Evolutionary conservation across 345 rosid species (phyloP), one percentile per base, ranked within the genome.

Genomic region (Theobroma cacao): DNA sequence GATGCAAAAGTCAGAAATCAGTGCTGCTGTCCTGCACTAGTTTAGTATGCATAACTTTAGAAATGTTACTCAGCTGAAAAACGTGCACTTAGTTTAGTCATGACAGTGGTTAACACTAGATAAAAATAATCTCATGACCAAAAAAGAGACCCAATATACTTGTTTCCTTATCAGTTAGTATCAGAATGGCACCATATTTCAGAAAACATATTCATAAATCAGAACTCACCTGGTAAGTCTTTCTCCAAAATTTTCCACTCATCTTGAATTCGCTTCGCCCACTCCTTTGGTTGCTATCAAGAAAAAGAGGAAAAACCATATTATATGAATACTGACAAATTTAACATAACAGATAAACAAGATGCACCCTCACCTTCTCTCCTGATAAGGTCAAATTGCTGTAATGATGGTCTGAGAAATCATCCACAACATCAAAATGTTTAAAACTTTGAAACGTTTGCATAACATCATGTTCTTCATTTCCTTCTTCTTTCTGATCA

Each of bases 231-330:
- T 40, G 92, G 92, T 73, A 88, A 80, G 72, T 81, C 84, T 47
- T 79, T 84, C 75, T 88, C 89, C 69, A 89, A 78, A 79, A 81
- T 89, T 53, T 76, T 85, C 91, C 91, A 89, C 77, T 89, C 92
- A 2, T 83, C 87, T 56, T 83, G 88, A 43, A 89, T 87, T 84
- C 78, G 68, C 78, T 82, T 89, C 5, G 83, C 86, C 92, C 91
- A 89, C 75, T 78, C 78, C 72, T 80, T 85, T 6, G 84, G 71
- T 14, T 78, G 88, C 91, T 86, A 52, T 74, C 28, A 69, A 60
- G 13, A 22, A 55, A 45, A 22, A 76, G 53, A 48, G 20, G 22
- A 47, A 45, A 30, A 20, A 38, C n/a, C 12, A 62, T 45, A 65
- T 76, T 59, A 34, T 31, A 45, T 20, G 8, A 30, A 17, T 28